These are phyloP conservation scores for Pseudogymnoascus verrucosus DNA, from an alignment of 2,329 filamentous ascomycete species.

Conservation along the genomic window DNA sequence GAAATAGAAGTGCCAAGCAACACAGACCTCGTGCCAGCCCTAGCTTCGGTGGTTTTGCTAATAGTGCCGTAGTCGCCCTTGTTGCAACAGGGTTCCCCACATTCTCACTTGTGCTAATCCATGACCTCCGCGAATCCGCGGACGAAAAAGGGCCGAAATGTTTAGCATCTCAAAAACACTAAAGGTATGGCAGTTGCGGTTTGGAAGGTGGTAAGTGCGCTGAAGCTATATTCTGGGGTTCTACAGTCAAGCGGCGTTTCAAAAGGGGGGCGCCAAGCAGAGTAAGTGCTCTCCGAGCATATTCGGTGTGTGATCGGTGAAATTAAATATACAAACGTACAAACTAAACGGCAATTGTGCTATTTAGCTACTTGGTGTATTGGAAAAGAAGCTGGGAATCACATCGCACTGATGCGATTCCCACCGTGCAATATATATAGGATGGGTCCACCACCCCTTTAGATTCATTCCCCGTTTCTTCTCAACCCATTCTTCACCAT, in stretches of 20 bases:
- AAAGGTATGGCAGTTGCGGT: neutral
- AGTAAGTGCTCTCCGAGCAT: neutral
- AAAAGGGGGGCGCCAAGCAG: neutral
- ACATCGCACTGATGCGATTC: neutral
- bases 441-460: neutral
- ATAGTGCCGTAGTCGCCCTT: neutral
- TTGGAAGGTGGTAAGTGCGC: neutral
- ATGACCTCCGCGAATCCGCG: neutral
- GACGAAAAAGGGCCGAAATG: neutral
- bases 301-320: neutral
- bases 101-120: neutral
- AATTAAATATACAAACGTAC: neutral
- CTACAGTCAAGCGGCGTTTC: neutral
- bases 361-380: neutral
- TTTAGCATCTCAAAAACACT: neutral
- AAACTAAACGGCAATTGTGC: neutral
- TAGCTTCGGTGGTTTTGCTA: neutral
- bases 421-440: neutral
- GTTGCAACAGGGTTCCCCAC: neutral
- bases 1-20: neutral
- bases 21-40: neutral
- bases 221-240: neutral
- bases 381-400: neutral
- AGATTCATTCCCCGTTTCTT: neutral
- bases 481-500: neutral